Percentiles rank a stretch among this genome's conserved stretches.
phyloP scores from a whole-genome alignment of 116 monocot genomes.

The Phalaenopsis hybrid region DNA sequence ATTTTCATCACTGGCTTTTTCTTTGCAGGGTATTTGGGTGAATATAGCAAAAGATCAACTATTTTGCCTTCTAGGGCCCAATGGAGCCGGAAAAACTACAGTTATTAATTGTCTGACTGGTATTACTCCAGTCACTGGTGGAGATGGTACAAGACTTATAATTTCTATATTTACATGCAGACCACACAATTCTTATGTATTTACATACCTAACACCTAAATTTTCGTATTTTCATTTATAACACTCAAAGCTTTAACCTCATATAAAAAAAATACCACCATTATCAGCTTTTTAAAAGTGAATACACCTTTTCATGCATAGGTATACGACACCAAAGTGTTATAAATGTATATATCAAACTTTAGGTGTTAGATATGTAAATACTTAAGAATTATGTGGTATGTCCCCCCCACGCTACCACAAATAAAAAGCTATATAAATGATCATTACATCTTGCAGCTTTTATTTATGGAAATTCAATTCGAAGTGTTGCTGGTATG shows the following conservation, averaged over 20 bases:
- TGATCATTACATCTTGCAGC: slow-evolving; percentile 37
- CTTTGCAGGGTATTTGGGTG: slow-evolving; percentile 62
- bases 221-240: too few species aligned
- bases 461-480: slow-evolving; percentile 73
- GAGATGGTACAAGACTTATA: slow-evolving; percentile 56
- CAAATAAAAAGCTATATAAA: background rate
- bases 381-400: too few species aligned
- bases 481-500: slow-evolving; percentile 69
- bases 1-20: background rate
- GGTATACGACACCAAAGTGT: too few species aligned
- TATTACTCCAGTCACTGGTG: slow-evolving; percentile 76
- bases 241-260: too few species aligned
- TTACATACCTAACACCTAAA: too few species aligned
- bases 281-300: too few species aligned
- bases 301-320: too few species aligned
- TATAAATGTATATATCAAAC: too few species aligned
- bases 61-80: slow-evolving; percentile 92
- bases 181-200: too few species aligned
- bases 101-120: slow-evolving; percentile 85
- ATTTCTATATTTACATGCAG: background rate
- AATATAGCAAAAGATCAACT: slow-evolving; percentile 74
- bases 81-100: slow-evolving; percentile 95
- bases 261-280: too few species aligned
- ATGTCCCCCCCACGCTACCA: too few species aligned
- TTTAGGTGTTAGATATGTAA: too few species aligned